Base-by-base conservation (phyloP, 768 basidiomycete species). In the Udeniomyces megalosporus region DNA sequence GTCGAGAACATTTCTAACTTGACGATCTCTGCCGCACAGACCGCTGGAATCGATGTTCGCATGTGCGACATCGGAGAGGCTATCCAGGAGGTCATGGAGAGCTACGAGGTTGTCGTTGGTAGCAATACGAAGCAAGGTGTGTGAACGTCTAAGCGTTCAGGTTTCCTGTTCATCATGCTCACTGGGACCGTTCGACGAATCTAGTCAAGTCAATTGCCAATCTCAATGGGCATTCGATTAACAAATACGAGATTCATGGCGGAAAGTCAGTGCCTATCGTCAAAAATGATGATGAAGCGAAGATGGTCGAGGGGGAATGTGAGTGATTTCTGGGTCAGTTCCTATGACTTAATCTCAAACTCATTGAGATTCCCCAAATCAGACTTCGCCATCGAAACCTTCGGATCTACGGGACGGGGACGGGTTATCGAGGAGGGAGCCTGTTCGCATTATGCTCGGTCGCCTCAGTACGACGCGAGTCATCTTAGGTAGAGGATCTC, bases 41-140 rank as follows among this genome's bases (percentile, higher is more conserved):
- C 92, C 80, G 86, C 93, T 5, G 95, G 95, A 3, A 96, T 99
- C 67, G 95, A 97, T 69, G 87, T 86, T 0, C 81, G 92, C 56
- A 79, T 97, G 56, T 91, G 90, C 58, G 93, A 97, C 71, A 79
- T 99, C 34, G 95, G 84, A 2, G 90, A 82, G 0, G 80, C 80
- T 55, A 92, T 97, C 59, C 93, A 99, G 73, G 95, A 99, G 72
- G 92, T 90, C 2, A 99, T 99, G 95, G 91, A 96, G 71, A 89
- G 87, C 0, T 96, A 96, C 70, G 95, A 97, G 71, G 93, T 99
- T 12, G 88, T 90, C 69, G 81, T 92, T n/a, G 80, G 81, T 15
- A 84, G 88, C 26, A 88, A 89, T 69, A 78, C 84, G 8, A 78
- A 83, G 67, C 89, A 85, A 54, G 88, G 90, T 90, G 45, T 49